phyloP scores from a whole-genome alignment of 768 basidiomycete species.

The Stropharia rugosoannulata region DNA sequence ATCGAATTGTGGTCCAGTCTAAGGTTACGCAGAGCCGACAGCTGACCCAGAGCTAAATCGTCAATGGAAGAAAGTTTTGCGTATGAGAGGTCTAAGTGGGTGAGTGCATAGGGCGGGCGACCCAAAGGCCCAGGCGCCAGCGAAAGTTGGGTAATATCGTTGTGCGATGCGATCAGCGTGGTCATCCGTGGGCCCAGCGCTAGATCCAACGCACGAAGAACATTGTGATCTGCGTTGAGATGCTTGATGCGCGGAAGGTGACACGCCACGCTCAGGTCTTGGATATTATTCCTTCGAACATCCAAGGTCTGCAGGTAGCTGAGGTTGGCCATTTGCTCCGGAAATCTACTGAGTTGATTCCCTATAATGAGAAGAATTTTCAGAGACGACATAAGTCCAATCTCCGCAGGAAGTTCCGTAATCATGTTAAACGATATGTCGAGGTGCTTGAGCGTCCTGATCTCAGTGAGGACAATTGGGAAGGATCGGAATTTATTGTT shows the following conservation, averaged over 20 bases:
- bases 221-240: constrained; percentile 82
- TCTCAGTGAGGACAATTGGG: constrained; percentile 71
- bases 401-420: constrained; percentile 73
- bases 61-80: constrained; percentile 87
- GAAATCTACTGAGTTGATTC: constrained; percentile 76
- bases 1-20: constrained; percentile 87
- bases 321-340: constrained; percentile 56
- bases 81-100: constrained; percentile 81
- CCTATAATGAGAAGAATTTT: constrained; percentile 79
- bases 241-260: constrained; percentile 66
- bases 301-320: constrained; percentile 70
- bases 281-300: constrained; percentile 81
- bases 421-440: constrained; percentile 96
- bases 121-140: constrained; percentile 48
- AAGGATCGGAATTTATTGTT: constrained; percentile 89
- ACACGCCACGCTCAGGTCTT: constrained; percentile 71
- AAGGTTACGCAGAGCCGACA: constrained; percentile 69
- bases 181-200: constrained; percentile 66
- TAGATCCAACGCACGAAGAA: constrained; percentile 76
- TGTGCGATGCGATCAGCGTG: constrained; percentile 76
- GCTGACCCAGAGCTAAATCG: constrained; percentile 67
- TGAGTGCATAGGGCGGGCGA: constrained; percentile 37
- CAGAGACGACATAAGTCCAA: constrained; percentile 67
- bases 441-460: constrained; percentile 72
- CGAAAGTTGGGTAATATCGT: constrained; percentile 82